Conservation (phyloP, 2,329 filamentous ascomycete species). For the Myriosclerotinia duriaeana region DNA sequence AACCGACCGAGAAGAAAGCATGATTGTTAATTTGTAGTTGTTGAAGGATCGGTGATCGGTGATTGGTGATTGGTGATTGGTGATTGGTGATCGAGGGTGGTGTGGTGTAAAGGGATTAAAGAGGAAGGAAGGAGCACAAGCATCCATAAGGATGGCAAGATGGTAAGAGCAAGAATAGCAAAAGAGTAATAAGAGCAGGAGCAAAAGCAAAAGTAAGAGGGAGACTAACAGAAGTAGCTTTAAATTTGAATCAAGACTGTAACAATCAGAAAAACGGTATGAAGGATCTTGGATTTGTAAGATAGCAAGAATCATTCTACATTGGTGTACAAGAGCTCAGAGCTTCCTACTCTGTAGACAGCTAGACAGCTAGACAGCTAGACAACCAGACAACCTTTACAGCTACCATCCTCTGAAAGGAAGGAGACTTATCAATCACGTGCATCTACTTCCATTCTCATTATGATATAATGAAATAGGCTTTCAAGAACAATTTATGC, state of each 20-base stretch:
- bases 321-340: neutral
- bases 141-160: too few species aligned
- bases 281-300: too few species aligned
- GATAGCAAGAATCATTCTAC: neutral
- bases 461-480: neutral
- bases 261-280: neutral
- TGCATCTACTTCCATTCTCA: too few species aligned
- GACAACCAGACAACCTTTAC: neutral
- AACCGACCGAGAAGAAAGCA: too few species aligned
- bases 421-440: neutral
- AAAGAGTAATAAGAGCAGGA: too few species aligned
- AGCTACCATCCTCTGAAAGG: neutral
- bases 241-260: neutral
- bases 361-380: too few species aligned
- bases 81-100: too few species aligned
- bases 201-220: too few species aligned
- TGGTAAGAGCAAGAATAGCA: too few species aligned
- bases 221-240: neutral
- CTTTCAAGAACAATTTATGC: neutral
- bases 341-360: neutral
- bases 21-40: neutral
- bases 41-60: too few species aligned
- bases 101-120: too few species aligned
- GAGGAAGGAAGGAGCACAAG: neutral
- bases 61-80: too few species aligned